Conservation (phyloP, 441 rosid species). For the Euphorbia celastroides region DNA sequence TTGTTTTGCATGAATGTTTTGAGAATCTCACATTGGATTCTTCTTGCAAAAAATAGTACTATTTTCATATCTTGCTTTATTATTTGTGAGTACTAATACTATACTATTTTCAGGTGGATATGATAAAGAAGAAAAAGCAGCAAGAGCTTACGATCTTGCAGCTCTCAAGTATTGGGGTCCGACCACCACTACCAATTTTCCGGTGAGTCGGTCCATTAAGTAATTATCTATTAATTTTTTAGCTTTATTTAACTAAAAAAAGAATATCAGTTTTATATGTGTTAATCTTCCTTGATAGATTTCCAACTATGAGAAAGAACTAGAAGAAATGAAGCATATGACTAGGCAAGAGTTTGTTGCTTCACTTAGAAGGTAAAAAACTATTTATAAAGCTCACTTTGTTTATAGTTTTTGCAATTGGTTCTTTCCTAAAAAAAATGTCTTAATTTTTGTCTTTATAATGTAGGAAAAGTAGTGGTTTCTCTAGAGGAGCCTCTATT, state of each 20-base stretch:
- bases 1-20: conserved; percentile 15
- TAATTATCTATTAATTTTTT: not conserved
- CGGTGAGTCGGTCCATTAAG: conserved; percentile 35
- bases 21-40: conserved; percentile 11
- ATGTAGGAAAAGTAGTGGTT: conserved; percentile 34
- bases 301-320: conserved; percentile 69
- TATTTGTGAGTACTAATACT: not conserved
- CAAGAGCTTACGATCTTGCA: conserved; percentile 95
- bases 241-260: not conserved
- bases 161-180: conserved; percentile 99
- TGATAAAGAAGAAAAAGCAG: conserved; percentile 95
- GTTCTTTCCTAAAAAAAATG: not conserved
- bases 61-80: not conserved
- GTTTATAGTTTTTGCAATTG: not conserved
- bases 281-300: conserved; percentile 27
- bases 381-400: not conserved
- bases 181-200: conserved; percentile 80
- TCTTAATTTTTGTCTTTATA: not conserved
- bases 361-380: conserved; percentile 64
- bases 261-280: not conserved
- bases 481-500: conserved; percentile 32
- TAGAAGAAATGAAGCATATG: conserved; percentile 85
- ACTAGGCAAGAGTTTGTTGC: conserved; percentile 93
- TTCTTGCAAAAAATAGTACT: not conserved
- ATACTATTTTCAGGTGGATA: conserved; percentile 55